Conservation (phyloP, 495 filamentous ascomycete genomes). For the Chlorociboria aeruginascens region DNA sequence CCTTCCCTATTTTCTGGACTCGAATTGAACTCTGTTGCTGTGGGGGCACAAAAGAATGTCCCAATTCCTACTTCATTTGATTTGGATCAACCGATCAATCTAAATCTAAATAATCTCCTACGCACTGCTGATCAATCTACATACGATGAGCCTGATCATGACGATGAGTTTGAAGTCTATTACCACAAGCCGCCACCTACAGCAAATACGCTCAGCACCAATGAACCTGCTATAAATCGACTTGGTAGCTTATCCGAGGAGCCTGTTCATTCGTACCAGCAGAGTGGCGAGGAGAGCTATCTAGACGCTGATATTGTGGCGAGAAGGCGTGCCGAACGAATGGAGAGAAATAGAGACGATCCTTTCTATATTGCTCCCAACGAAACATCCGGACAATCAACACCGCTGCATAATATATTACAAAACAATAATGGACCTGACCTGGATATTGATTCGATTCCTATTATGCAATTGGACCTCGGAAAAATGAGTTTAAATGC, state of each 20-base stretch:
- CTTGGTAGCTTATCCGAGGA: slow-evolving; percentile 32
- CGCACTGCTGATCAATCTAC: slow-evolving; percentile 42
- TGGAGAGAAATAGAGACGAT: slow-evolving; percentile 77
- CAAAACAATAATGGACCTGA: slow-evolving; percentile 55
- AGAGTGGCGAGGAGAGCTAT: slow-evolving; percentile 39
- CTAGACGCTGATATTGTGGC: slow-evolving; percentile 51
- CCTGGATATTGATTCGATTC: slow-evolving; percentile 85
- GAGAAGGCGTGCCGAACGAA: slow-evolving; percentile 52
- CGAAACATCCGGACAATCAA: slow-evolving; percentile 41
- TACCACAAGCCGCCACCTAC: slow-evolving; percentile 27
- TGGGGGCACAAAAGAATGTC: slow-evolving; percentile 75
- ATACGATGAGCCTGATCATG: slow-evolving; percentile 38
- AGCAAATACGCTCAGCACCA: slow-evolving; percentile 23
- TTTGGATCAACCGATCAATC: slow-evolving; percentile 70
- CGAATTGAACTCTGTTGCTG: slow-evolving; percentile 84
- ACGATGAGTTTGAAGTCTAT: slow-evolving; percentile 67
- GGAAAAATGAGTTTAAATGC: slow-evolving; percentile 29
- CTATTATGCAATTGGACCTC: slow-evolving; percentile 82
- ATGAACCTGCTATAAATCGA: slow-evolving; percentile 40
- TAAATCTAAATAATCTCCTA: slow-evolving; percentile 53
- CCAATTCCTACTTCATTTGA: slow-evolving; percentile 62
- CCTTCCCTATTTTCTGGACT: slow-evolving; percentile 74
- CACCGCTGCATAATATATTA: slow-evolving; percentile 61
- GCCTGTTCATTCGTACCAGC: slow-evolving; percentile 50
- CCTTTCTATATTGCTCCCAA: slow-evolving; percentile 78